Percentiles rank a stretch among this genome's conserved stretches.
phyloP scores from a whole-genome alignment of 1,284 basidiomycete species.

The Sporisorium sorghi region DNA sequence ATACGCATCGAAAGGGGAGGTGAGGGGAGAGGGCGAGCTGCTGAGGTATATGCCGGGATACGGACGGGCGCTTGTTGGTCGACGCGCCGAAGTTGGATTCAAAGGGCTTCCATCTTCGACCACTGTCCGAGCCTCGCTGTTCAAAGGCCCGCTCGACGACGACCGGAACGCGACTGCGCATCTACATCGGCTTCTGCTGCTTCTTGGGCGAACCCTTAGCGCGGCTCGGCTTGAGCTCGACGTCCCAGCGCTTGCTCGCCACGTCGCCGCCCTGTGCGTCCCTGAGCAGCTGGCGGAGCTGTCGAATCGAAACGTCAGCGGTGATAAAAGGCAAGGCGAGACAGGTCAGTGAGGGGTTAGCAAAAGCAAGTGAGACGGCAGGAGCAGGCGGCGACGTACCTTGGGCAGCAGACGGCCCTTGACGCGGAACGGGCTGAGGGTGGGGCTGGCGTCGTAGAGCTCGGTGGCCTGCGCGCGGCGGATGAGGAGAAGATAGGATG shows the following conservation, averaged over 20 bases:
- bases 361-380: not conserved
- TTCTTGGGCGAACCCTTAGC: slow-evolving; percentile 27
- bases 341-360: not conserved
- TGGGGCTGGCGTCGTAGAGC: slow-evolving; percentile 40
- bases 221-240: slow-evolving; percentile 30
- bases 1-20: not conserved
- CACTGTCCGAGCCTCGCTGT: too few species aligned
- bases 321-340: too few species aligned
- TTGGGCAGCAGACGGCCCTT: slow-evolving; percentile 39
- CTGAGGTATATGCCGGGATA: too few species aligned
- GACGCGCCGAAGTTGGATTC: too few species aligned
- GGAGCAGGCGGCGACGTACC: slow-evolving; percentile 9
- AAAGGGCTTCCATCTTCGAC: too few species aligned
- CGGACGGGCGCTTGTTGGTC: too few species aligned
- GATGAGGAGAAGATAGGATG: too few species aligned
- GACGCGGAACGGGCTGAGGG: slow-evolving; percentile 28
- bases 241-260: slow-evolving; percentile 40
- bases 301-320: too few species aligned
- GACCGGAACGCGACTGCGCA: too few species aligned
- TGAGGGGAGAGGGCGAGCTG: too few species aligned
- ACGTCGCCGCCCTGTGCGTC: slow-evolving; percentile 32
- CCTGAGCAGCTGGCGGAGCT: slow-evolving; percentile 32
- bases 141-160: too few species aligned
- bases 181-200: slow-evolving; percentile 17
- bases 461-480: slow-evolving; percentile 15